These are phyloP conservation scores for Trypanosoma avium DNA, from an alignment of 208 protist species.

Conservation along the genomic window DNA sequence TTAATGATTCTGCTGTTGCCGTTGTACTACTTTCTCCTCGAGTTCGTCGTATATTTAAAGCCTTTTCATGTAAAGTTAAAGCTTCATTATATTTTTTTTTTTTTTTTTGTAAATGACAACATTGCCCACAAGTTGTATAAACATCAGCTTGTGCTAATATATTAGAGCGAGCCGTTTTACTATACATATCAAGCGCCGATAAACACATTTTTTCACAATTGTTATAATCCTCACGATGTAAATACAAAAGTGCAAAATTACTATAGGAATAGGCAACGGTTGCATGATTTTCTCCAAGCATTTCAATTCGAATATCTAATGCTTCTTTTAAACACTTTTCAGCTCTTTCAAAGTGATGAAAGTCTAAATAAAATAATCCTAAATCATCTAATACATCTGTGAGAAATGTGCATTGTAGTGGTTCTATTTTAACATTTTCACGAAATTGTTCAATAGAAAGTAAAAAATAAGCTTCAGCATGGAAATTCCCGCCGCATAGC, in stretches of 20 bases:
- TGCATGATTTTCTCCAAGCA: slow-evolving; percentile 85
- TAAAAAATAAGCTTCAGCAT: slow-evolving; percentile 89
- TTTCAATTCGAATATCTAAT: slow-evolving; percentile 83
- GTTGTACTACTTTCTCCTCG: slow-evolving; percentile 76
- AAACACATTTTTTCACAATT: slow-evolving; percentile 82
- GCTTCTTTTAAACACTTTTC: slow-evolving; percentile 87
- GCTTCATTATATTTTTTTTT: slow-evolving; percentile 49
- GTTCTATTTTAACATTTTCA: slow-evolving; percentile 71
- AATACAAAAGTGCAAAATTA: slow-evolving; percentile 84
- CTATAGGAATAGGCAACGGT: slow-evolving; percentile 91
- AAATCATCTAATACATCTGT: slow-evolving; percentile 89
- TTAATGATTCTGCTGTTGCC: slow-evolving; percentile 82
- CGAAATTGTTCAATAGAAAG: slow-evolving; percentile 79
- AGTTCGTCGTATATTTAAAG: slow-evolving; percentile 83
- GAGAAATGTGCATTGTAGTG: slow-evolving; percentile 84
- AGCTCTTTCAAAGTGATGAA: slow-evolving; percentile 88
- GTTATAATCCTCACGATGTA: slow-evolving; percentile 64
- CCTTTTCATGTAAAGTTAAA: slow-evolving; percentile 78
- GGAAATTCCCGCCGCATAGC: slow-evolving; percentile 73
- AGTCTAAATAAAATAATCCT: slow-evolving; percentile 87
- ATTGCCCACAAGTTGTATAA: slow-evolving; percentile 78
- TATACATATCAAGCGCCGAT: slow-evolving; percentile 81
- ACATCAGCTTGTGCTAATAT: slow-evolving; percentile 86
- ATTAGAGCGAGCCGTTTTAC: slow-evolving; percentile 82
- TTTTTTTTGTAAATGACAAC: slow-evolving; percentile 57